Evolutionary conservation across 116 monocot genomes (phyloP).

Genomic region (Trichopus zeylanicus): DNA sequence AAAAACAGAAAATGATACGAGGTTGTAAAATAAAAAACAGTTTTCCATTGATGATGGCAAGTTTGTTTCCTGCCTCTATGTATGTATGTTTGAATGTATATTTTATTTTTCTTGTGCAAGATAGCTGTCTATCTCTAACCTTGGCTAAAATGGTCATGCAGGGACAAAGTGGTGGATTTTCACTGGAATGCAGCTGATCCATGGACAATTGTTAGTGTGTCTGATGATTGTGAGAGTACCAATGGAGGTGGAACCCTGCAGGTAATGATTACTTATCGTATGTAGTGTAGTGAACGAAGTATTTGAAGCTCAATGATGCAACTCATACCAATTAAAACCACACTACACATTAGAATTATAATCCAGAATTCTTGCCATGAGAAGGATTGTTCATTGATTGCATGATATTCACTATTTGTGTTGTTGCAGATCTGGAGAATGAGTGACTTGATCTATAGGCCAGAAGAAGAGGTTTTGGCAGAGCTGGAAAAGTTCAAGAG

Average conservation of each 20-base stretch:
- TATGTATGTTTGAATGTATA: too few species aligned
- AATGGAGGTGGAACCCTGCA: slow-evolving; percentile 91
- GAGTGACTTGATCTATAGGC: slow-evolving; percentile 82
- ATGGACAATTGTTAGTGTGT: slow-evolving; percentile 94
- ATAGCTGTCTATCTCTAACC: too few species aligned
- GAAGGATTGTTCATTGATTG: background rate
- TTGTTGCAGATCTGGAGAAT: slow-evolving; percentile 89
- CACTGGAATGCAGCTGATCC: slow-evolving; percentile 91
- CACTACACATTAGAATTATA: too few species aligned
- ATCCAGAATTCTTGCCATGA: too few species aligned
- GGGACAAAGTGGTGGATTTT: slow-evolving; percentile 93
- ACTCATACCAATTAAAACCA: too few species aligned
- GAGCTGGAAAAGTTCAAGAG: slow-evolving; percentile 80
- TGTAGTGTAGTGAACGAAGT: too few species aligned
- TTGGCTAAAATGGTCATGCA: slow-evolving; percentile 37
- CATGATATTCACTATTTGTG: background rate
- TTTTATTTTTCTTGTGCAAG: too few species aligned
- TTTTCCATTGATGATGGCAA: too few species aligned
- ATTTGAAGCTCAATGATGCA: too few species aligned
- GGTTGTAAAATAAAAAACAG: too few species aligned
- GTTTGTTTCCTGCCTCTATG: slow-evolving; percentile 4
- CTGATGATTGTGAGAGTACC: slow-evolving; percentile 88
- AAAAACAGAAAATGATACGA: too few species aligned
- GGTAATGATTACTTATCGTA: too few species aligned
- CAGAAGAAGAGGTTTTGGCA: slow-evolving; percentile 68